phyloP scores from a whole-genome alignment of 2,329 filamentous ascomycete genomes.

The Scedosporium minutisporum region DNA sequence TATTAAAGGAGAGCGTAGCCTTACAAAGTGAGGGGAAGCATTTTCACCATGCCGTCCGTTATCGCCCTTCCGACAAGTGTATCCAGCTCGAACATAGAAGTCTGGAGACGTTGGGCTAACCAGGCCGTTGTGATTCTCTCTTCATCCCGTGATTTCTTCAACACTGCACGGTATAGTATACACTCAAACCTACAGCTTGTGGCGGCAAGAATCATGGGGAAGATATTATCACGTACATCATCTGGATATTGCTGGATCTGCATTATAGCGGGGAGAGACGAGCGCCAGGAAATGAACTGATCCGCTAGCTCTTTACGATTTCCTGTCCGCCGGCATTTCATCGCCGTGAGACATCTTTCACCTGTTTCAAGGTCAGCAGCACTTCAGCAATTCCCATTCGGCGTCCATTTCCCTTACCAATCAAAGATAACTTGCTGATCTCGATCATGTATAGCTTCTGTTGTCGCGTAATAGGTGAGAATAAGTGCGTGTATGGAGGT shows the following conservation, averaged over 20 bases:
- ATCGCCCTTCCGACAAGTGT: not conserved
- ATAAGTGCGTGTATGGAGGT: not conserved
- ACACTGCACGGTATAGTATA: not conserved
- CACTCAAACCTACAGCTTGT: not conserved
- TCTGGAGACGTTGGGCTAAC: not conserved
- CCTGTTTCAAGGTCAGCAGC: not conserved
- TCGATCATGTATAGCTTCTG: not conserved
- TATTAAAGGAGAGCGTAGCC: not conserved
- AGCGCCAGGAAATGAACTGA: not conserved
- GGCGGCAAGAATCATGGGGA: not conserved
- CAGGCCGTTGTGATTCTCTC: not conserved
- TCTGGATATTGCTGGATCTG: not conserved
- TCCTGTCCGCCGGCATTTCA: not conserved
- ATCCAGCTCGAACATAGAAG: not conserved
- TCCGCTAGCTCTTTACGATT: not conserved
- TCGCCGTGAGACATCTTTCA: not conserved
- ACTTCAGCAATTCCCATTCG: not conserved
- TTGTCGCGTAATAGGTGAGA: not conserved
- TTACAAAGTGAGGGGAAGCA: not conserved
- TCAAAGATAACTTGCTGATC: not conserved
- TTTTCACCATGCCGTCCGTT: not conserved
- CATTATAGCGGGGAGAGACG: not conserved
- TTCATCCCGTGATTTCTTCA: not conserved
- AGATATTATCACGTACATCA: not conserved
- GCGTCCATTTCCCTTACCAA: not conserved